phyloP scores from a whole-genome alignment of 768 basidiomycete genomes.

The Cyclocybe cylindracea region DNA sequence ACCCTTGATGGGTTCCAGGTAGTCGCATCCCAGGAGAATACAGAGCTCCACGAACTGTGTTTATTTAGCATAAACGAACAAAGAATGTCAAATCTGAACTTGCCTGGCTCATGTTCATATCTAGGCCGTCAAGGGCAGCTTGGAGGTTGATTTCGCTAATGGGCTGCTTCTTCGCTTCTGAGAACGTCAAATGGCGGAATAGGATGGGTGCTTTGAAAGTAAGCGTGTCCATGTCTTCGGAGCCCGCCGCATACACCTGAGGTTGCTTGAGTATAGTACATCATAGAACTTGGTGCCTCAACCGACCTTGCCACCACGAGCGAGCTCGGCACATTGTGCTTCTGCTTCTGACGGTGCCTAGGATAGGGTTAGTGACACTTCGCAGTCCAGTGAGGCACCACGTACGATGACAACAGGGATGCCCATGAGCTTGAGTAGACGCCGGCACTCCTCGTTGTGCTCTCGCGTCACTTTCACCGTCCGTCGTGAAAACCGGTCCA shows the following conservation, averaged over 20 bases:
- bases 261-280: not conserved
- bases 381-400: not conserved
- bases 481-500: constrained; percentile 86
- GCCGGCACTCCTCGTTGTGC: constrained; percentile 95
- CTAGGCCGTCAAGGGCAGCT: constrained; percentile 82
- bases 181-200: constrained; percentile 95
- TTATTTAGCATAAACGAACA: not conserved
- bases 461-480: constrained; percentile 94
- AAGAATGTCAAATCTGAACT: not conserved
- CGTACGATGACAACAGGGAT: constrained; percentile 92
- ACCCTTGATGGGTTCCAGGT: constrained; percentile 98
- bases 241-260: constrained; percentile 95
- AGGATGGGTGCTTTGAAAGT: constrained; percentile 93
- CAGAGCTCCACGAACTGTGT: constrained; percentile 92
- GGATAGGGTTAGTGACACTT: constrained; percentile 1
- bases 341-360: constrained; percentile 99
- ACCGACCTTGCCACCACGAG: constrained; percentile 87
- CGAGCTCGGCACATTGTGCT: constrained; percentile 97
- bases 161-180: constrained; percentile 95
- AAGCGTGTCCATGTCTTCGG: constrained; percentile 99
- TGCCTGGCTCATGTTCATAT: constrained; percentile 92
- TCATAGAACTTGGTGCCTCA: not conserved
- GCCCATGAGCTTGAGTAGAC: constrained; percentile 89
- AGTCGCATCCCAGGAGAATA: constrained; percentile 95
- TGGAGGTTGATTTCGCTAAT: constrained; percentile 90